phyloP scores from a whole-genome alignment of 139 green algal genomes.

The Coelastrella sp. region DNA sequence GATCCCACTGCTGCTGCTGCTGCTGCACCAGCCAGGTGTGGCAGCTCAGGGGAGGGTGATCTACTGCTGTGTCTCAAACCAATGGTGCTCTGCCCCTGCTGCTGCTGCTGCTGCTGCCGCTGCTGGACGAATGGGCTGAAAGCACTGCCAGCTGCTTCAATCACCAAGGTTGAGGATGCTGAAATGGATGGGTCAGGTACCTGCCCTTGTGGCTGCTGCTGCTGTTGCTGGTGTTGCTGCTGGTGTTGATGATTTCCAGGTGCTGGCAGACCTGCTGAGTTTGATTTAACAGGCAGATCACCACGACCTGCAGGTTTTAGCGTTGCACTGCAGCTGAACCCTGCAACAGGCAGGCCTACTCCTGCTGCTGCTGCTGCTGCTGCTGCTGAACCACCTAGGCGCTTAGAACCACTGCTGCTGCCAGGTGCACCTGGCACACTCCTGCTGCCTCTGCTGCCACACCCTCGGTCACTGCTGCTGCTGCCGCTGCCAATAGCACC shows the following conservation, averaged over 20 bases:
- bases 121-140: not conserved
- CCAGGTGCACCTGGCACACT: not conserved
- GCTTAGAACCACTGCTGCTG: not conserved
- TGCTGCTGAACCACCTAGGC: not conserved
- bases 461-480: not conserved
- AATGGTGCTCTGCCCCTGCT: not conserved
- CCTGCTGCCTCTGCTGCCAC: not conserved
- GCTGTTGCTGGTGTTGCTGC: not conserved
- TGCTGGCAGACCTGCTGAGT: no score
- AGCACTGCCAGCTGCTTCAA: not conserved
- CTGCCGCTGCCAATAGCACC: not conserved
- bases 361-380: not conserved
- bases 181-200: not conserved
- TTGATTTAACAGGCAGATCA: no score
- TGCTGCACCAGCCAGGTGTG: not conserved
- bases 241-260: not conserved
- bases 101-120: not conserved
- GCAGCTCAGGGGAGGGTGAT: conserved; percentile 7
- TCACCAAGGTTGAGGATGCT: not conserved
- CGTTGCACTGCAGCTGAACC: no score
- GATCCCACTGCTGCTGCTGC: not conserved
- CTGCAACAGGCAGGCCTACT: not conserved
- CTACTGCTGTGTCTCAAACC: not conserved
- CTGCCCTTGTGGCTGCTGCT: not conserved
- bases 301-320: no score